phyloP scores from a whole-genome alignment of 495 filamentous ascomycete species.

The Neurospora cerealis region DNA sequence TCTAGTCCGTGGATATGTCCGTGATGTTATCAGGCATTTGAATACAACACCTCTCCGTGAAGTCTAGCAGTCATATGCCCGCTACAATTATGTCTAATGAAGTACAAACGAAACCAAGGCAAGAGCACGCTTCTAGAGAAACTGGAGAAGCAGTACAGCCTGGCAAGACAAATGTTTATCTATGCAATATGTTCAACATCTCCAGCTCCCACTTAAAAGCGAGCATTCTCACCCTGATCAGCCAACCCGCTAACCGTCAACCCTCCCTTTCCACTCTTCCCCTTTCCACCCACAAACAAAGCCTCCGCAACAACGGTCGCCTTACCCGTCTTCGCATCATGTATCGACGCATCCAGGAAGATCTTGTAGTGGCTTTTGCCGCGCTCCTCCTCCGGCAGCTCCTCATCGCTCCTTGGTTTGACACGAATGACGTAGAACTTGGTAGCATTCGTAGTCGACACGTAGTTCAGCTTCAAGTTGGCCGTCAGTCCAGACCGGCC shows the following conservation, averaged over 20 bases:
- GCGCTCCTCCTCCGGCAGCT: constrained; percentile 16
- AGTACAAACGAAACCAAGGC: not conserved
- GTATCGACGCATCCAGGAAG: constrained; percentile 43
- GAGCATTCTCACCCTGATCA: not conserved
- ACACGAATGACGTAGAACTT: constrained; percentile 56
- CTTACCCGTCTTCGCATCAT: constrained; percentile 29
- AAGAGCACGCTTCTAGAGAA: not conserved
- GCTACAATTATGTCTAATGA: not conserved
- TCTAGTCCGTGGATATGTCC: not conserved
- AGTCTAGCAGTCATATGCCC: not conserved
- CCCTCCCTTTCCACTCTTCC: constrained; percentile 2
- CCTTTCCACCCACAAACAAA: constrained; percentile 46
- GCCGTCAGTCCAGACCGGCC: constrained; percentile 49
- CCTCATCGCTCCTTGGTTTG: constrained; percentile 22
- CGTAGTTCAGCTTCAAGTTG: constrained; percentile 55
- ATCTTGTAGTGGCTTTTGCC: constrained; percentile 50
- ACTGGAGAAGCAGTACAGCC: not conserved
- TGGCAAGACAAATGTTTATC: not conserved
- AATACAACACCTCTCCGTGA: not conserved
- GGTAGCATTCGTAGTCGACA: constrained; percentile 43
- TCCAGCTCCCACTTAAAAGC: not conserved
- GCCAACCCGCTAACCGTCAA: not conserved
- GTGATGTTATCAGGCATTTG: not conserved
- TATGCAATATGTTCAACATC: not conserved
- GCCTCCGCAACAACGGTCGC: constrained; percentile 47